A percentile compares a stretch with the other conserved stretches of the same genome.
Conservation (phyloP, 176 grass and related monocot species). For the Ensete ventricosum region DNA sequence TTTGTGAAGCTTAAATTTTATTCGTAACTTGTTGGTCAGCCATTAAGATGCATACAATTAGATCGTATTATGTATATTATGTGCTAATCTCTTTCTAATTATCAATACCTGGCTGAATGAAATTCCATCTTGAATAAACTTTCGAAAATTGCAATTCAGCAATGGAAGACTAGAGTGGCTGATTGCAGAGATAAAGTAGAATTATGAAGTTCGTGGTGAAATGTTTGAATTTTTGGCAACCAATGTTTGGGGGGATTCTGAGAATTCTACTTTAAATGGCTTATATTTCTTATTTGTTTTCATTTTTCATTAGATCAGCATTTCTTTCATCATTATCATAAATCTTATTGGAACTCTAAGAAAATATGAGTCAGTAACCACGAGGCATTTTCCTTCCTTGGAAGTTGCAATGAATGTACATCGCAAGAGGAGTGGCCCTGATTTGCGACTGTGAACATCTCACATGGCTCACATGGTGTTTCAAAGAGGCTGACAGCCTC, state of each 20-base stretch:
- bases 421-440: too few relatives aligned
- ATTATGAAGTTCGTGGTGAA: background rate
- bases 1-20: background rate
- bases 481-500: background rate
- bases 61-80: background rate
- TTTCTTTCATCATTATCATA: background rate
- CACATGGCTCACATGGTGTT: too few relatives aligned
- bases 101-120: background rate
- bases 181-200: background rate
- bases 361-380: too few relatives aligned
- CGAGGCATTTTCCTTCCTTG: too few relatives aligned
- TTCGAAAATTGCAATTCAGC: background rate
- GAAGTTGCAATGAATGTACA: too few relatives aligned
- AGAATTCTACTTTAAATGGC: background rate
- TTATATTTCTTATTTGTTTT: background rate
- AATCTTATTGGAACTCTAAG: background rate
- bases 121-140: background rate
- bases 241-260: background rate
- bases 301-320: background rate
- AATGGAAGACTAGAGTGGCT: background rate
- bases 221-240: background rate
- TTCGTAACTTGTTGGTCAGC: background rate
- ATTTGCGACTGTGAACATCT: too few relatives aligned
- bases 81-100: too few relatives aligned
- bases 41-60: background rate